Conservation (phyloP, 345 rosid species). For the Euphorbia tirucalli region DNA sequence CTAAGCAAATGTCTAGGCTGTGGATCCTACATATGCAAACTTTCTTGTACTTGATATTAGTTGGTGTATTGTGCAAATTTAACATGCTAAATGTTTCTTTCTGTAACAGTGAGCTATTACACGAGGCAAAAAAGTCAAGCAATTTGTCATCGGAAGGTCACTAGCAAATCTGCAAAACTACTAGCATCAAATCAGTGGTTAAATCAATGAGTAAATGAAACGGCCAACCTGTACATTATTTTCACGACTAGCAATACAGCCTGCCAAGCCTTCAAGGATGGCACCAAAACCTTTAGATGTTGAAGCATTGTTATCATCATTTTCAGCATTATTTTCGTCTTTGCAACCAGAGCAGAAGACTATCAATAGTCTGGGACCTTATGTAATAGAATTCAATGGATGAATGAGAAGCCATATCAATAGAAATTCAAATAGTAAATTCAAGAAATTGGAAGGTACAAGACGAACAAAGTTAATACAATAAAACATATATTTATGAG, state of each 20-base stretch:
- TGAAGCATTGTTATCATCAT: constrained; percentile 24
- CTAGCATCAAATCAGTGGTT: background rate
- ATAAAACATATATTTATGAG: background rate
- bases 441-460: background rate
- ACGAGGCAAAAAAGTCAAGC: background rate
- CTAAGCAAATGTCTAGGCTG: background rate
- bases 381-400: constrained; percentile 7
- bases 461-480: constrained; percentile 4
- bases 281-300: constrained; percentile 29
- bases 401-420: background rate
- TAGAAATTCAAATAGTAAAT: background rate
- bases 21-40: background rate
- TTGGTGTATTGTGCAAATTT: background rate
- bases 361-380: constrained; percentile 65
- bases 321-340: constrained; percentile 30
- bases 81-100: background rate
- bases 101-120: background rate
- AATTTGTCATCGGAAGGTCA: background rate
- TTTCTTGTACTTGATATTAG: background rate
- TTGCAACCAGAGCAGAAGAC: constrained; percentile 48
- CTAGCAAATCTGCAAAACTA: background rate
- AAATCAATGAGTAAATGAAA: background rate
- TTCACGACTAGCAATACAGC: constrained; percentile 54
- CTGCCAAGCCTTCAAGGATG: constrained; percentile 69
- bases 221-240: constrained; percentile 38